A percentile compares a stretch with the other conserved stretches of the same genome.
These are phyloP conservation scores for Ceriops zippeliana DNA, from an alignment of 345 rosid genomes.

Conservation along the genomic window DNA sequence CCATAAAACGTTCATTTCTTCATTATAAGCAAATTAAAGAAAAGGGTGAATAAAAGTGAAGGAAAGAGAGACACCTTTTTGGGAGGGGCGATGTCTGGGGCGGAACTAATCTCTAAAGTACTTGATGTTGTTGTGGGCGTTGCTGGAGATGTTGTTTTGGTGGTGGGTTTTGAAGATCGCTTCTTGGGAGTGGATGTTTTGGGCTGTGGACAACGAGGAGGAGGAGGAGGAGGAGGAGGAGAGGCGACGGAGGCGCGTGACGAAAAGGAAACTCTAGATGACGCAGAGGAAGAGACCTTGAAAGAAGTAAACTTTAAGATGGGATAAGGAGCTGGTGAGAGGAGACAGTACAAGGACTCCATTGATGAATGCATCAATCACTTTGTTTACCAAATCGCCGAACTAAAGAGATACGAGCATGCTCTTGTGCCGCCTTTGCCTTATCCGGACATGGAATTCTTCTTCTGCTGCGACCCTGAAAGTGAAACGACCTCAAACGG, in stretches of 20 bases:
- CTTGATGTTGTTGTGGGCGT: constrained; percentile 14
- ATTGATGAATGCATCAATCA: constrained; percentile 18
- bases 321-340: constrained; percentile 18
- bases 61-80: constrained; percentile 48
- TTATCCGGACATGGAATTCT: too few species aligned
- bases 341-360: constrained; percentile 35
- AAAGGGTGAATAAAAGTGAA: constrained; percentile 6
- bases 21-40: background rate
- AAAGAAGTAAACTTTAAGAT: constrained; percentile 2
- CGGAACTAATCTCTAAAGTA: constrained; percentile 1
- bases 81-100: constrained; percentile 22
- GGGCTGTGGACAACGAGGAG: background rate
- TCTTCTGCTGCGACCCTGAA: too few species aligned
- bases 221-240: too few species aligned
- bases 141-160: constrained; percentile 21
- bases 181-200: constrained; percentile 16
- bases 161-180: constrained; percentile 22
- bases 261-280: background rate
- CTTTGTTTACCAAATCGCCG: too few species aligned
- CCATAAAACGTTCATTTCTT: background rate
- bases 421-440: too few species aligned
- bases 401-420: too few species aligned
- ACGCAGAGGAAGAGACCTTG: constrained; percentile 20
- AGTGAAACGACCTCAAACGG: too few species aligned
- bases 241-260: constrained; percentile 28